These are phyloP conservation scores for Friedmanniomyces endolithicus DNA, from an alignment of 495 filamentous ascomycete genomes.

Conservation along the genomic window DNA sequence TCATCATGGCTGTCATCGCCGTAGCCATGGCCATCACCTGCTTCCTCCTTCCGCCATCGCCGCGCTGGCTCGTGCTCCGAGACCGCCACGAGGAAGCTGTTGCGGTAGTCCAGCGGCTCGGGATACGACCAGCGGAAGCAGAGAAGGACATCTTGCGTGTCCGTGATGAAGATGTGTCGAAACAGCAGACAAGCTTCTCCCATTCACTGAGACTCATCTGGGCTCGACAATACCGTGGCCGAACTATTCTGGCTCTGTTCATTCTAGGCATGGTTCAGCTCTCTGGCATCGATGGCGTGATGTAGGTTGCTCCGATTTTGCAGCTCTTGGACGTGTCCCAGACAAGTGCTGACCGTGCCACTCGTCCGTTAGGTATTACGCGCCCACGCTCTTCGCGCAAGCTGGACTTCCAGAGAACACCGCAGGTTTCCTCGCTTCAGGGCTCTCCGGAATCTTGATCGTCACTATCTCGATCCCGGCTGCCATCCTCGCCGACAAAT, in stretches of 20 bases:
- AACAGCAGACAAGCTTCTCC: not conserved
- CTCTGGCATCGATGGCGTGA: conserved; percentile 36
- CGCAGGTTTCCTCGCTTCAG: conserved; percentile 43
- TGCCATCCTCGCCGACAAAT: conserved; percentile 17
- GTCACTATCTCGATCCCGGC: conserved; percentile 43
- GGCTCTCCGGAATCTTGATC: conserved; percentile 45
- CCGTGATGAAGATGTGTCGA: not conserved
- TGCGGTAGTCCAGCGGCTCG: conserved; percentile 17
- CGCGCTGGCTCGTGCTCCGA: conserved; percentile 38
- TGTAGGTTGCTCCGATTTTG: no score
- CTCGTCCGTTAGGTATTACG: no score
- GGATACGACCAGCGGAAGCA: conserved; percentile 24
- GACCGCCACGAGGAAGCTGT: conserved; percentile 31
- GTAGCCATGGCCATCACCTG: conserved; percentile 7
- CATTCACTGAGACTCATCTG: conserved; percentile 22
- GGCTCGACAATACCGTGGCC: conserved; percentile 21
- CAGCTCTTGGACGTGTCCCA: no score
- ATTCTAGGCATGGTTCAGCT: conserved; percentile 41
- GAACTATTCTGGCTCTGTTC: conserved; percentile 36
- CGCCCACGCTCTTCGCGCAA: conserved; percentile 41
- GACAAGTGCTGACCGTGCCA: no score
- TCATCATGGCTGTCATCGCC: conserved; percentile 13
- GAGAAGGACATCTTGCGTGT: conserved; percentile 23
- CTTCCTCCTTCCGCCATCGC: conserved; percentile 33
- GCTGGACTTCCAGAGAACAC: conserved; percentile 39